phyloP scores from a whole-genome alignment of 2,329 filamentous ascomycete species.

The Aspergillus sp. region DNA sequence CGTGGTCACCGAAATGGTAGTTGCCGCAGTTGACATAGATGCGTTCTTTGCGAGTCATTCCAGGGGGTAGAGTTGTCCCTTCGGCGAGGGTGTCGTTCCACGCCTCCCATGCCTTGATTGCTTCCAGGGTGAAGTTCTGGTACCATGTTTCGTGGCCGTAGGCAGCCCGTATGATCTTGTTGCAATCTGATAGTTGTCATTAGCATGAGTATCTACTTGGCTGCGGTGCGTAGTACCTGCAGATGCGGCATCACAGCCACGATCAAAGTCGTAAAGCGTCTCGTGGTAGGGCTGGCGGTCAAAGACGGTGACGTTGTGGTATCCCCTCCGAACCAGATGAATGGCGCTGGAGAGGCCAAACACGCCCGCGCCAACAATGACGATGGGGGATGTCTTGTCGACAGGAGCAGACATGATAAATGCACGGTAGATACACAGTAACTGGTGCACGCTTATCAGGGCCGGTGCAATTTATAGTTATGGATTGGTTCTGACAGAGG shows the following conservation, averaged over 20 bases:
- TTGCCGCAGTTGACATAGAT: slow-evolving; percentile 46
- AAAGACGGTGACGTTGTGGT: slow-evolving; percentile 51
- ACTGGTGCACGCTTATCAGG: not conserved
- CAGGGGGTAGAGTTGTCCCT: slow-evolving; percentile 35
- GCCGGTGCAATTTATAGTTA: not conserved
- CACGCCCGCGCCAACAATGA: slow-evolving; percentile 47
- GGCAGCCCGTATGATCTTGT: slow-evolving; percentile 48
- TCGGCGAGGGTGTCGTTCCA: slow-evolving; percentile 45
- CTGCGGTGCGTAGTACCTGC: slow-evolving; percentile 28
- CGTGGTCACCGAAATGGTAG: slow-evolving; percentile 15
- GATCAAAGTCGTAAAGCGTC: slow-evolving; percentile 43
- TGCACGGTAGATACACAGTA: not conserved
- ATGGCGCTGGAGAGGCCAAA: slow-evolving; percentile 49
- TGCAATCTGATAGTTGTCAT: slow-evolving; percentile 35
- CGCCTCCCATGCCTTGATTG: slow-evolving; percentile 44
- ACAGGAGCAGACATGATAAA: not conserved
- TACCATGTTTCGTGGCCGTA: slow-evolving; percentile 51
- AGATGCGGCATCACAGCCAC: slow-evolving; percentile 49
- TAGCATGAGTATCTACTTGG: not conserved
- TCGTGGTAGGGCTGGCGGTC: slow-evolving; percentile 50
- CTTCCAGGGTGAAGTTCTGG: slow-evolving; percentile 49
- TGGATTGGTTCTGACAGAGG: not conserved
- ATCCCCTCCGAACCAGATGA: slow-evolving; percentile 49
- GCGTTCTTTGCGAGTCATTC: slow-evolving; percentile 38
- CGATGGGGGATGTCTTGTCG: slow-evolving; percentile 28